These are phyloP conservation scores for Butyriboletus regius DNA, from an alignment of 1,284 basidiomycete species.

Conservation along the genomic window DNA sequence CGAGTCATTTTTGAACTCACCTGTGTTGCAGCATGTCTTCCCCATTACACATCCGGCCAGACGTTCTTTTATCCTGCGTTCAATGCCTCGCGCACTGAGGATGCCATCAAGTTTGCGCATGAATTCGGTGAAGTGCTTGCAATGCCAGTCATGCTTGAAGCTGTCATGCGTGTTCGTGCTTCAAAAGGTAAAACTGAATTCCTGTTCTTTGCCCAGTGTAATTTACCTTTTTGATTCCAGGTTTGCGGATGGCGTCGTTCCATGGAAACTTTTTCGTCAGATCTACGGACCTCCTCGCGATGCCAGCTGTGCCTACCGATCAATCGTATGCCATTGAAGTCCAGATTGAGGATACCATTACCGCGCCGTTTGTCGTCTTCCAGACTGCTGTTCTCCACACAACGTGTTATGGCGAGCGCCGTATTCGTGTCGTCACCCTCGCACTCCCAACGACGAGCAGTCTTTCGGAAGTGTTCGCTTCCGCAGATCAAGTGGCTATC, in stretches of 20 bases:
- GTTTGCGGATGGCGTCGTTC: conserved; percentile 94
- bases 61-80: conserved; percentile 99
- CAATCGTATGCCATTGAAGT: conserved; percentile 96
- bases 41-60: conserved; percentile 95
- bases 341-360: conserved; percentile 93
- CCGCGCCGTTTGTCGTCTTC: conserved; percentile 86
- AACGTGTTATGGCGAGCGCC: conserved; percentile 89
- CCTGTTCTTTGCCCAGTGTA: neutral
- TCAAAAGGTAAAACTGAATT: conserved; percentile 58
- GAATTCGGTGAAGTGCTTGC: conserved; percentile 92
- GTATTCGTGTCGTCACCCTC: conserved; percentile 90
- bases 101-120: conserved; percentile 95
- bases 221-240: conserved; percentile 34
- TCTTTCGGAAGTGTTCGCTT: conserved; percentile 89
- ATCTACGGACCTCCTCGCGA: conserved; percentile 91
- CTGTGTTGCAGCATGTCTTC: conserved; percentile 64
- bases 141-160: conserved; percentile 93
- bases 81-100: conserved; percentile 88
- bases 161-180: conserved; percentile 94
- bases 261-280: conserved; percentile 99
- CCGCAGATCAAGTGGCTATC: conserved; percentile 90
- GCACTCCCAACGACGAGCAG: conserved; percentile 90
- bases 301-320: conserved; percentile 93
- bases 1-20: conserved; percentile 4
- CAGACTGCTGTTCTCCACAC: conserved; percentile 96